phyloP scores from a whole-genome alignment of 352 stramenopile genomes.

The Phytopythium montanum region DNA sequence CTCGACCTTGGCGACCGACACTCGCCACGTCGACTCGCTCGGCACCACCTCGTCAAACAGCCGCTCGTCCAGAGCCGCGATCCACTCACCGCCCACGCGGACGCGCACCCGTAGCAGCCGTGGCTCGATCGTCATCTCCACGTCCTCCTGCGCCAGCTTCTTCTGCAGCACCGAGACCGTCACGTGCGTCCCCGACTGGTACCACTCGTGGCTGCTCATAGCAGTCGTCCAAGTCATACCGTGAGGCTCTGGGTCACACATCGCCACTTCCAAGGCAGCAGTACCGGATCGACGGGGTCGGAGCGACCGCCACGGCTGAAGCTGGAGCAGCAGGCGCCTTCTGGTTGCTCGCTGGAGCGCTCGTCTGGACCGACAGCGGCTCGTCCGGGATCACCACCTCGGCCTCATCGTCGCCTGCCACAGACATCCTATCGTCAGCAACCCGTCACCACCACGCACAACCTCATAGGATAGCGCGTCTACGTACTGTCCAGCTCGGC shows the following conservation, averaged over 20 bases:
- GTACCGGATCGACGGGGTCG: constrained; percentile 27
- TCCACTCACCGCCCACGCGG: constrained; percentile 37
- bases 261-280: neutral
- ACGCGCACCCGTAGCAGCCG: constrained; percentile 52
- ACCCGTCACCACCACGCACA: constrained; percentile 1
- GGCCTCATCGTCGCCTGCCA: constrained; percentile 16
- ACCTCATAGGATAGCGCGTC: neutral
- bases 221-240: neutral
- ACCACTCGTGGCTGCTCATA: constrained; percentile 77
- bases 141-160: constrained; percentile 63
- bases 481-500: constrained; percentile 68
- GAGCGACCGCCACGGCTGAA: constrained; percentile 9
- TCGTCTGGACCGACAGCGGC: constrained; percentile 2
- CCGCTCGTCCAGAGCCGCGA: constrained; percentile 59
- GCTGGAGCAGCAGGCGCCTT: constrained; percentile 13
- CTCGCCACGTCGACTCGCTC: constrained; percentile 47
- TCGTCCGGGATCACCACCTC: constrained; percentile 27
- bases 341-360: constrained; percentile 12
- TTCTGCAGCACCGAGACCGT: constrained; percentile 85
- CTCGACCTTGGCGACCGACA: constrained; percentile 77
- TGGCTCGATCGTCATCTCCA: constrained; percentile 46
- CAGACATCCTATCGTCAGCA: neutral
- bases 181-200: constrained; percentile 78
- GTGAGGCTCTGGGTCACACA: neutral
- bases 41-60: constrained; percentile 75